phyloP scores from a whole-genome alignment of 169 alveolate genomes.

The Theileria orientalis region DNA sequence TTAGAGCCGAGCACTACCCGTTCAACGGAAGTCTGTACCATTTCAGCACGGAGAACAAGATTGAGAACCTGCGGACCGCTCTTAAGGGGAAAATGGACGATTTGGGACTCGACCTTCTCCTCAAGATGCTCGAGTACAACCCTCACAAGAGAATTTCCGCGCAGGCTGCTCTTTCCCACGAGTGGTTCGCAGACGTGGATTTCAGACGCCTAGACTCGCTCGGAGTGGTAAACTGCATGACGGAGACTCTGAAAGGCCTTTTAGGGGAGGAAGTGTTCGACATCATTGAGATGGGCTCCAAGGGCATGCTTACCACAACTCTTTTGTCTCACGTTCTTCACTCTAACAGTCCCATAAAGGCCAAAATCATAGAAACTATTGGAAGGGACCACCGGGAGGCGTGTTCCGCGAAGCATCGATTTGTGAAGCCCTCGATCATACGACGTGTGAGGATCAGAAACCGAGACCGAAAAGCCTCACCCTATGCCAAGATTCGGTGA shows the following conservation, averaged over 20 bases:
- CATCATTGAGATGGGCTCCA: conserved; percentile 72
- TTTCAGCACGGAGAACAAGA: conserved; percentile 56
- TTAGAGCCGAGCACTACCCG: conserved; percentile 72
- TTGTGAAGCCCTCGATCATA: conserved; percentile 31
- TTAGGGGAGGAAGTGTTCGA: conserved; percentile 74
- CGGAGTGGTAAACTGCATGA: conserved; percentile 80
- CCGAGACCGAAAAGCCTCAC: neutral
- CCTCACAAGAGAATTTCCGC: conserved; percentile 93
- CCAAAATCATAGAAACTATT: conserved; percentile 47
- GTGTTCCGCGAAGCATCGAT: conserved; percentile 3
- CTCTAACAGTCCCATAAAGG: conserved; percentile 23
- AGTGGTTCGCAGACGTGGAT: conserved; percentile 85
- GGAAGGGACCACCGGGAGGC: conserved; percentile 54
- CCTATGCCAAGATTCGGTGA: neutral
- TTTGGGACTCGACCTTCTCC: conserved; percentile 84
- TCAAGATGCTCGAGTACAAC: conserved; percentile 87
- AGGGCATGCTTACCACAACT: conserved; percentile 73
- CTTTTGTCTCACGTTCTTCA: conserved; percentile 77
- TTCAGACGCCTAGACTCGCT: conserved; percentile 77
- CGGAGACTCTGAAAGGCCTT: conserved; percentile 73
- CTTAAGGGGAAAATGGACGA: conserved; percentile 72
- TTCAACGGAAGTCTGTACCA: conserved; percentile 72
- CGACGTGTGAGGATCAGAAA: conserved; percentile 12
- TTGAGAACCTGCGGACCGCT: conserved; percentile 66
- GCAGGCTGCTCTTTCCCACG: conserved; percentile 94